These are phyloP conservation scores for Leishmania tarentolae DNA, from an alignment of 208 protist genomes.

Conservation along the genomic window DNA sequence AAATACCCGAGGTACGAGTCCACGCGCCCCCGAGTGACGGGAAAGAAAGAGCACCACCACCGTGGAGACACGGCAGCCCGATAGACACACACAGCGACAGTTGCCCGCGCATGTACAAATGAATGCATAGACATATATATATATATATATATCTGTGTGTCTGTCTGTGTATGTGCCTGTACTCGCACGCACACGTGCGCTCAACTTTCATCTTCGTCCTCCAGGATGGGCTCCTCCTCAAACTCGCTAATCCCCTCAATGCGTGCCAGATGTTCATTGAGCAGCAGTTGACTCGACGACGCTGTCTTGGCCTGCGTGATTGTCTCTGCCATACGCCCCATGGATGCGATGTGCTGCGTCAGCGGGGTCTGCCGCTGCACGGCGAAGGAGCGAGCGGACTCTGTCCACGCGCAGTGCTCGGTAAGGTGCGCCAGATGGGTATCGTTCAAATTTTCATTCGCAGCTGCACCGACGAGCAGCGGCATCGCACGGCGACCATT, in stretches of 20 bases:
- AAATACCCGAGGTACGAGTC: background rate
- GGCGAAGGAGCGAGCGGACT: slow-evolving; percentile 72
- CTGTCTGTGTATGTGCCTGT: too few species aligned
- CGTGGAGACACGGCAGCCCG: background rate
- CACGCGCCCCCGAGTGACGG: background rate
- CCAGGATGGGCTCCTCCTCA: slow-evolving; percentile 78
- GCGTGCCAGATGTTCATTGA: slow-evolving; percentile 80
- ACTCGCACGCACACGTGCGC: background rate
- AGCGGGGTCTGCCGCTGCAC: slow-evolving; percentile 87
- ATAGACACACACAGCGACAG: background rate
- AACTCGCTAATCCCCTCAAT: slow-evolving; percentile 81
- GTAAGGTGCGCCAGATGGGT: slow-evolving; percentile 76
- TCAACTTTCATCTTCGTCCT: slow-evolving; percentile 47
- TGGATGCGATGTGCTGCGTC: slow-evolving; percentile 80
- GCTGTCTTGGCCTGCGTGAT: slow-evolving; percentile 71
- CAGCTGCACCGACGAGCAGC: slow-evolving; percentile 74
- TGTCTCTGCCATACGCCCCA: slow-evolving; percentile 89
- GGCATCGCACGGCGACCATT: slow-evolving; percentile 86
- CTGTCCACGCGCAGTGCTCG: slow-evolving; percentile 83
- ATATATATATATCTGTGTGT: too few species aligned
- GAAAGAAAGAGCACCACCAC: background rate
- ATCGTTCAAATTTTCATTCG: slow-evolving; percentile 56
- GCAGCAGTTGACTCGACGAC: slow-evolving; percentile 63
- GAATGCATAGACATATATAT: background rate
- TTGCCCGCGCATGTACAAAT: too few species aligned